These are phyloP conservation scores for Canavalia ensiformis DNA, from an alignment of 306 rosid genomes.

Conservation along the genomic window DNA sequence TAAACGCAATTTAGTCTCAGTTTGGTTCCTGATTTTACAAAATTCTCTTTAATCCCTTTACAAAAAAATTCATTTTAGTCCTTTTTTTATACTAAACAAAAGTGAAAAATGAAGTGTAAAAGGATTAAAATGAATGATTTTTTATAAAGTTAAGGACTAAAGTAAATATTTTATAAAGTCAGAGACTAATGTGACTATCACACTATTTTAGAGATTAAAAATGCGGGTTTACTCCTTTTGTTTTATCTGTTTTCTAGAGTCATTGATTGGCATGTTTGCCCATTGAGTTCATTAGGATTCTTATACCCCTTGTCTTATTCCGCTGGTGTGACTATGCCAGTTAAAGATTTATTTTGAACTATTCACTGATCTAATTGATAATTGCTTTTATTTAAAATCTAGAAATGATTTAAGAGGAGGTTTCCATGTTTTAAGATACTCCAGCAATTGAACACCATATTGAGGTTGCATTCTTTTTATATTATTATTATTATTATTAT, in stretches of 20 bases:
- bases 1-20: no score
- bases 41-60: no score
- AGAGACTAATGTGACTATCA: no score
- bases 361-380: slow-evolving; percentile 7
- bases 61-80: no score
- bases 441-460: slow-evolving; percentile 24
- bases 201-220: no score
- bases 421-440: slow-evolving; percentile 20
- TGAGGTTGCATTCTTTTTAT: slow-evolving; percentile 1
- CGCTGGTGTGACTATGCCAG: slow-evolving; percentile 4
- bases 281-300: slow-evolving; percentile 40
- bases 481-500: slow-evolving; percentile 7
- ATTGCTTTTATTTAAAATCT: slow-evolving; percentile 13
- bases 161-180: no score
- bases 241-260: slow-evolving; percentile 21
- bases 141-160: no score
- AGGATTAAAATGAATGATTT: no score
- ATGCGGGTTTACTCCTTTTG: not conserved
- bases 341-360: slow-evolving; percentile 9
- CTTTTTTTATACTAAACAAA: no score
- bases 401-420: slow-evolving; percentile 39
- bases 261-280: not conserved
- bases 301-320: slow-evolving; percentile 28
- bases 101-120: no score
- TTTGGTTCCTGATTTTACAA: no score